Evolutionary conservation across 2,329 filamentous ascomycete genomes (phyloP), one percentile per base, ranked within the genome.

Genomic region (Lasiodiplodia theobromae): DNA sequence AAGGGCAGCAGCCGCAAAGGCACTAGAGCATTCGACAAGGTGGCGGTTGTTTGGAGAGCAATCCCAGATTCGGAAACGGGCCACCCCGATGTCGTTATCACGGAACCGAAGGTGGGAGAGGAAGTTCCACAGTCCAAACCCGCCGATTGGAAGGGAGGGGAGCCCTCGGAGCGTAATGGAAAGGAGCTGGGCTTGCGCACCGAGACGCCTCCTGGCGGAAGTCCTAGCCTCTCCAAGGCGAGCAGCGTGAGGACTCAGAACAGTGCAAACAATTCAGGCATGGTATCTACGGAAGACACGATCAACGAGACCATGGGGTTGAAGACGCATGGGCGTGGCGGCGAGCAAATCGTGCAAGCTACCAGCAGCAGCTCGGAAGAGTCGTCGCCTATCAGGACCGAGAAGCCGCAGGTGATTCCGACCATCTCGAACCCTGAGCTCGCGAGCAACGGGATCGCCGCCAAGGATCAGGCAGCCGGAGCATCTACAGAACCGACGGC

Each of bases 1-100:
- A 97, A 97, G 78, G 96, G 96, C 0, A 94, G 91, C 4, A 89
- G 86, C 25, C 87, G 90, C 38, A 97, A 97, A 77, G 96, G 96
- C 0, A 91, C 91, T 0, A 86, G 90, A 53, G 93, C 92, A 0
- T 88, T 97, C 10, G 95, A 99, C 76, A 87, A 88, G 51, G 83
- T 98, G 28, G 90, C 92, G 12, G 92, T 98, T 0, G 90, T 97
- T 0, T 99, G 96, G 96, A 88, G 89, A 68, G 78, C 79, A 2
- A 75, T 82, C 2, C 77, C 77, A 21, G 76, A 70, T 71, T 51
- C 51, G 4, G 68, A 78, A 62, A 69, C 75, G 54, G 71, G 76
- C 69, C 65, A 75, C 70, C 73, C 74, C 34, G 75, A 74, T 34
- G 70, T 85, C 47, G 82, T 89, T 47, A 87, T 93, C 64, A 83